Base-by-base conservation (phyloP, 495 filamentous ascomycete species). In the Aspergillus nanangensis region DNA sequence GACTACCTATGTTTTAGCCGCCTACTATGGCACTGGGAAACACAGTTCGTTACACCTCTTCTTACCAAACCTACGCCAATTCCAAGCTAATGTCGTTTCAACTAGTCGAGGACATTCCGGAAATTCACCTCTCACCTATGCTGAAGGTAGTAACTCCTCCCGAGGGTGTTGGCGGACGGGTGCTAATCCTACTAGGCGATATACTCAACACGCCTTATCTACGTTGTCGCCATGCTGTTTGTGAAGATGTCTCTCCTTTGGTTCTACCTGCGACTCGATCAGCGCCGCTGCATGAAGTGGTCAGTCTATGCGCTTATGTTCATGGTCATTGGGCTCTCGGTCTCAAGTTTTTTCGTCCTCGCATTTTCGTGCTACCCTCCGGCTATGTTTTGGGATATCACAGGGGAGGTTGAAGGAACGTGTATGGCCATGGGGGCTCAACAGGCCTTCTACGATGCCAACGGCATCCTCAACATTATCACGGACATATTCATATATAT, bases 401-500 rank as follows among this genome's bases (percentile, higher is more conserved):
- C 10, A 31, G 40, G 23, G 13, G 2, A 18, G 10, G 24, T 19
- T 8, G 14, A 31, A 5, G 36, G 41, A 7, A 11, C 15, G 9
- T 50, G 47, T 23, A 50, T 50, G 41, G 4, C n/a, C 14, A 9
- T 17, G 11, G 41, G n/a, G 1, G 5, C 21, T 4, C 50, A 53
- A 35, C 50, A 53, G 23, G 20, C 18, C 14, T 53, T 53, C 27
- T 53, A 53, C 17, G 50, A 53, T 21, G 50, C 38, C 13, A 48
- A 53, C 29, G 50, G 50, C 3, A 22, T 45, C 24, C 40, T 53
- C 18, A 61, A 62, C 21, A 63, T 75, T 13, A 41, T 53, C 0
- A 65, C 62, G 19, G 72, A 77, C 51, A 35, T 70, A 0, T 22
- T 72, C 23, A 67, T 70, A 20, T 52, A 67, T 4, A 11, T 61